phyloP scores from a whole-genome alignment of 257 asterid species.

The Solanum chiquidenum region DNA sequence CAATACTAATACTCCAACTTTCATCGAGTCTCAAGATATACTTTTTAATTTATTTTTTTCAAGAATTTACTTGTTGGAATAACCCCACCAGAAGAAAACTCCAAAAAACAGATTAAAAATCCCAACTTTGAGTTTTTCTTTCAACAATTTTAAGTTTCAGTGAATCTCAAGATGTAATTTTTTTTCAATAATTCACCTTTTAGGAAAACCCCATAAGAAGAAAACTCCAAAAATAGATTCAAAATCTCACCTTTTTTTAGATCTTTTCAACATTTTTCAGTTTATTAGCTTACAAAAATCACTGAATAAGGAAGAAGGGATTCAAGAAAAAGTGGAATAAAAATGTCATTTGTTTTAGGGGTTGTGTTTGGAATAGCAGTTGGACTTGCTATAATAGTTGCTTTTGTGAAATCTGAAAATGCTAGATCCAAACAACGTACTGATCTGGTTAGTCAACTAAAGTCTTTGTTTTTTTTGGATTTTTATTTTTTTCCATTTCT shows the following conservation, averaged over 20 bases:
- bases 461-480: background rate
- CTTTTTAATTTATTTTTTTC: background rate
- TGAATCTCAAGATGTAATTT: background rate
- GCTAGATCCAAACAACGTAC: constrained; percentile 57
- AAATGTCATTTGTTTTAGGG: constrained; percentile 65
- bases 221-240: background rate
- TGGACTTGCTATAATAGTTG: constrained; percentile 59
- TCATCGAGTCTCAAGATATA: background rate
- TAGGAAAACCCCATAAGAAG: background rate
- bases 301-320: background rate
- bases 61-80: background rate
- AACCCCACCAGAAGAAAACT: background rate
- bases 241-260: background rate
- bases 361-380: constrained; percentile 49
- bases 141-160: background rate
- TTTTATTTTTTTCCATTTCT: background rate
- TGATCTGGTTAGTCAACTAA: constrained; percentile 43
- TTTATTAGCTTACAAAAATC: background rate
- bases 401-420: constrained; percentile 56
- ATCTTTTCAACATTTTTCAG: background rate
- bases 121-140: background rate
- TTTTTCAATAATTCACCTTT: background rate
- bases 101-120: background rate
- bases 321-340: background rate
- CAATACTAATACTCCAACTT: background rate